Percentiles rank a stretch among this genome's conserved stretches.
These are phyloP conservation scores for Clitocybe nebularis DNA, from an alignment of 1,284 basidiomycete genomes.

Conservation along the genomic window DNA sequence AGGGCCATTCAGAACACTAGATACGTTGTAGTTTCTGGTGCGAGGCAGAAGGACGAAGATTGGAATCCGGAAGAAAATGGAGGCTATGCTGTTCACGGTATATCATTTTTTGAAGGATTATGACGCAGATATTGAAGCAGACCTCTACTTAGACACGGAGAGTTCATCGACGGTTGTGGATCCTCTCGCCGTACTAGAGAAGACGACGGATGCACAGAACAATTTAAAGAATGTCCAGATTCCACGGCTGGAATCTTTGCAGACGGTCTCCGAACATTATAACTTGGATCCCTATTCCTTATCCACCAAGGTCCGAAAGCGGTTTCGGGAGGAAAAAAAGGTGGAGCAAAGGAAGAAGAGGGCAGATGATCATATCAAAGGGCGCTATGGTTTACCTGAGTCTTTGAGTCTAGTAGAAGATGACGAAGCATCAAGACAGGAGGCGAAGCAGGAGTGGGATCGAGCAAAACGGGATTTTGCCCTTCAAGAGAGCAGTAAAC, in stretches of 20 bases:
- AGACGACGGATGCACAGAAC: slow-evolving; percentile 76
- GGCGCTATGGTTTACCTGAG: slow-evolving; percentile 70
- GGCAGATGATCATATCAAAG: slow-evolving; percentile 67
- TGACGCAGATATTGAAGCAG: slow-evolving; percentile 3
- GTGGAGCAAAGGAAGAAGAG: slow-evolving; percentile 61
- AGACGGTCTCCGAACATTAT: slow-evolving; percentile 67
- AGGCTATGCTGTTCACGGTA: slow-evolving; percentile 85
- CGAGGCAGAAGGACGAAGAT: slow-evolving; percentile 87
- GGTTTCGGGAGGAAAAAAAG: slow-evolving; percentile 85
- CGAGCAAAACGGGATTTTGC: slow-evolving; percentile 42
- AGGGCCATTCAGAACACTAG: slow-evolving; percentile 71
- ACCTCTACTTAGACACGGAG: slow-evolving; percentile 58
- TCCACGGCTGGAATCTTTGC: slow-evolving; percentile 76
- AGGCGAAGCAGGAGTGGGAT: slow-evolving; percentile 62
- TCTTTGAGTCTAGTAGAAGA: slow-evolving; percentile 57
- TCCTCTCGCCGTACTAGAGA: slow-evolving; percentile 86
- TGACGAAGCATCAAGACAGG: slow-evolving; percentile 47
- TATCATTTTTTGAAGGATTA: slow-evolving; percentile 16
- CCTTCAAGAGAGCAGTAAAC: slow-evolving; percentile 40
- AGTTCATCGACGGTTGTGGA: slow-evolving; percentile 62
- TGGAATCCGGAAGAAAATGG: slow-evolving; percentile 97
- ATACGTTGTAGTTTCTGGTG: slow-evolving; percentile 91
- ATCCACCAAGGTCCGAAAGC: slow-evolving; percentile 70
- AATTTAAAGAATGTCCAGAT: slow-evolving; percentile 67
- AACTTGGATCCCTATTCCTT: slow-evolving; percentile 84